Conservation (phyloP, 176 grass and related monocot genomes). For the Aegilops sharonensis region DNA sequence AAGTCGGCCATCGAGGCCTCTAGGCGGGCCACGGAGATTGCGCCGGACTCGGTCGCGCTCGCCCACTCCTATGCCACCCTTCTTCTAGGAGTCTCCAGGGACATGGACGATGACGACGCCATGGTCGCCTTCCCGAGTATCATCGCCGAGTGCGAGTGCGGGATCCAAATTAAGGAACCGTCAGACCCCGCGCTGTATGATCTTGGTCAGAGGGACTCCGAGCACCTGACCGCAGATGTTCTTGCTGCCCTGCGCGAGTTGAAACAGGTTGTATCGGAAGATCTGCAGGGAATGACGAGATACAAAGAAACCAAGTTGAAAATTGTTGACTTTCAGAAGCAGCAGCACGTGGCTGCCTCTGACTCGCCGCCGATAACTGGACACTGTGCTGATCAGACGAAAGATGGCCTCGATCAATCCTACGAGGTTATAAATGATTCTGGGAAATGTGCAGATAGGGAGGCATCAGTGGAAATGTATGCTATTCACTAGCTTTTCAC, state of each 20-base stretch:
- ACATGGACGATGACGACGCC: background rate
- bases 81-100: background rate
- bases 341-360: background rate
- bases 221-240: background rate
- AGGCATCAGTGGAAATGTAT: constrained; percentile 56
- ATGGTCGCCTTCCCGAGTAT: background rate
- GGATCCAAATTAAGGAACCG: background rate
- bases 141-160: background rate
- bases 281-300: background rate
- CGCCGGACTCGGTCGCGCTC: background rate
- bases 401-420: constrained; percentile 15
- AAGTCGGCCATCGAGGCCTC: background rate
- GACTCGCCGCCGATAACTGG: background rate
- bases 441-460: constrained; percentile 39
- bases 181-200: background rate
- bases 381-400: constrained; percentile 45
- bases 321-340: background rate
- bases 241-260: background rate
- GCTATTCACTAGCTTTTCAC: constrained; percentile 11
- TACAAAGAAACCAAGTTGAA: background rate
- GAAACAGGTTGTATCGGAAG: background rate
- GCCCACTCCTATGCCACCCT: background rate
- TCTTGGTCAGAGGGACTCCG: background rate
- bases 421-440: background rate
- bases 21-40: background rate